Evolutionary conservation across 1,284 basidiomycete species (phyloP), one percentile per base, ranked within the genome.

Genomic region (Malassezia vespertilionis): DNA sequence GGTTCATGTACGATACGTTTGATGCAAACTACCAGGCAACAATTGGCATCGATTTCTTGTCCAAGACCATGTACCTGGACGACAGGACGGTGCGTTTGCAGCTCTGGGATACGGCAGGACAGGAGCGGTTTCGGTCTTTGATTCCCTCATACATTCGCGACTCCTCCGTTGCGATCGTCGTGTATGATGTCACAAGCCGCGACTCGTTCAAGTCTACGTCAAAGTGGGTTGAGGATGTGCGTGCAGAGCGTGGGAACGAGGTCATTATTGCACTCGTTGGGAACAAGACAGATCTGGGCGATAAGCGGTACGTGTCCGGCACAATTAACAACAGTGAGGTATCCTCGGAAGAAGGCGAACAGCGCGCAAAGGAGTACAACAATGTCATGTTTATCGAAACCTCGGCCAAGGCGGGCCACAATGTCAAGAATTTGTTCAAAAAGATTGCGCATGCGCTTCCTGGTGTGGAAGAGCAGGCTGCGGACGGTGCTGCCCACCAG

Each of bases 11-110:
- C 73, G 93, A 97, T 74, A 96, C 93, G 0, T 99, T 99, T 72
- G 93, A 99, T 77, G 95, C 93, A 74, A 97, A 91, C 36, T 99
- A 99, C 73, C 93, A 99, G 74, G 93, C 93, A 11, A 99, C 93
- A 11, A 99, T 99, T 71, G 93, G 93, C 56, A 97, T 96, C 73
- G 93, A 99, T 76, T 97, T 97, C 72, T 76, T 99, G 72, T 91
- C 87, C 75, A 99, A 99, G 78, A 97, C 93, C 0, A 93, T 99
- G 88, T 99, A 99, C 74, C 79, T 97, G 50, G 93, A 99, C 71
- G 93, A 99, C 75, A 77, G 93, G 63, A 99, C 93, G 2, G 91
- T 99, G 38, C 79, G 93, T 67, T 74, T 99, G 73, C 93, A 99
- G 72, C 76, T 99, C 8, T 99, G 64, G 65, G 93, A 99, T 73